Conservation (phyloP, 768 basidiomycete species). For the Pleurotus salmoneostramineus region DNA sequence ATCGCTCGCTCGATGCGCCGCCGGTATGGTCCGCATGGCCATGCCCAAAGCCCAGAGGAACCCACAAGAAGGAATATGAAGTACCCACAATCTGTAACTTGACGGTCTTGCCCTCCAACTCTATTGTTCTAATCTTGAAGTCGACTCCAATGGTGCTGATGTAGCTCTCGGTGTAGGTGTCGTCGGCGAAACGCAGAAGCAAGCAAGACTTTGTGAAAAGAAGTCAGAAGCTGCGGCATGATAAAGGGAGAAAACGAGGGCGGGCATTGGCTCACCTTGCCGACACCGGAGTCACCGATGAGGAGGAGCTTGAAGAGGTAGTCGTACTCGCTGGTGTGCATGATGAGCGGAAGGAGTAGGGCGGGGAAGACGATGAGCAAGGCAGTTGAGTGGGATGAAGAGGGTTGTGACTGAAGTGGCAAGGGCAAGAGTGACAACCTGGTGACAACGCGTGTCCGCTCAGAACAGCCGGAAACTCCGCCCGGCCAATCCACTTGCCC, state of each 20-base stretch:
- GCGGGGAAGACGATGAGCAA: constrained; percentile 20
- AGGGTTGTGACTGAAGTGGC: constrained; percentile 25
- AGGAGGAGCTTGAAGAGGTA: constrained; percentile 95
- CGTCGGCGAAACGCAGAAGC: constrained; percentile 90
- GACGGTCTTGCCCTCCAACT: constrained; percentile 96
- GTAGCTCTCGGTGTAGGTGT: constrained; percentile 96
- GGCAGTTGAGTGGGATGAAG: constrained; percentile 23
- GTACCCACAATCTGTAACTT: constrained; percentile 93
- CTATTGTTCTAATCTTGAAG: constrained; percentile 99
- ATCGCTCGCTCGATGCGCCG: not conserved
- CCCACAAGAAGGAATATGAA: constrained; percentile 11
- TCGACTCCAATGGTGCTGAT: constrained; percentile 98
- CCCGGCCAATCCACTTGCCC: not conserved
- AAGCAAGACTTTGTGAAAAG: constrained; percentile 67
- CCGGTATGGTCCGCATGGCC: not conserved
- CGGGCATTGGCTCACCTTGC: constrained; percentile 56
- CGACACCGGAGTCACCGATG: constrained; percentile 94
- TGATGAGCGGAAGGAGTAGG: constrained; percentile 29
- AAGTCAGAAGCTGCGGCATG: constrained; percentile 19
- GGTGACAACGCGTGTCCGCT: constrained; percentile 21
- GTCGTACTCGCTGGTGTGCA: constrained; percentile 95
- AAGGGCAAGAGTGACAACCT: not conserved
- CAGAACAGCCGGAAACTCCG: constrained; percentile 7
- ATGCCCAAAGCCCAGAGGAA: constrained; percentile 2
- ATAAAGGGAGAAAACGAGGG: constrained; percentile 18